A percentile compares a stretch with the other conserved stretches of the same genome.
phyloP scores from a whole-genome alignment of 2,329 filamentous ascomycete species.

The Colletotrichum lentis region DNA sequence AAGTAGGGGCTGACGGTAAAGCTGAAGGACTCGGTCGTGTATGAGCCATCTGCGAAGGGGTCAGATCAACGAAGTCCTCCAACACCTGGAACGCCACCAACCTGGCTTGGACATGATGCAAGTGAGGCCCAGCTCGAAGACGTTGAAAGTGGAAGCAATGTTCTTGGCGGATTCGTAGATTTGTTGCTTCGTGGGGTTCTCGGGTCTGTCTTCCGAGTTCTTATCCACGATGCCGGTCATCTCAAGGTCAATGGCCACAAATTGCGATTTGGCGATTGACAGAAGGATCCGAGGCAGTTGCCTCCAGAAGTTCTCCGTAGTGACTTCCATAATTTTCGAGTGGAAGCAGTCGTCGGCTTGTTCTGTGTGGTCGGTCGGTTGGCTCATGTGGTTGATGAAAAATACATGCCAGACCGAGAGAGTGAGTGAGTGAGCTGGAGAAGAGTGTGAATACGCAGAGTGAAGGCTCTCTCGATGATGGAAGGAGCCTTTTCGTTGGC shows the following conservation, averaged over 20 bases:
- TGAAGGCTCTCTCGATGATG: too few relatives aligned
- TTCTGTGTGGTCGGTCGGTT: not conserved
- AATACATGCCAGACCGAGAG: too few relatives aligned
- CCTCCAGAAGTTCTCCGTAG: slow-evolving; percentile 37
- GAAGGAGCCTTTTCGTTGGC: too few relatives aligned
- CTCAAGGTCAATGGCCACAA: slow-evolving; percentile 50
- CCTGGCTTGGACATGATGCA: slow-evolving; percentile 40
- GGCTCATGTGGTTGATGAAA: not conserved
- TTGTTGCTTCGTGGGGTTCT: slow-evolving; percentile 11
- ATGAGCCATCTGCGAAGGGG: slow-evolving; percentile 34
- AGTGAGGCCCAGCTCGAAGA: slow-evolving; percentile 51
- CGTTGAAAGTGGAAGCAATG: slow-evolving; percentile 45
- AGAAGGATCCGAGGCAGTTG: slow-evolving; percentile 45
- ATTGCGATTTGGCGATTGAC: slow-evolving; percentile 44
- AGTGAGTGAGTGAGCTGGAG: too few relatives aligned
- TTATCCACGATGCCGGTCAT: slow-evolving; percentile 42
- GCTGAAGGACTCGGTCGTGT: slow-evolving; percentile 44
- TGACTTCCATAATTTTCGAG: slow-evolving; percentile 38
- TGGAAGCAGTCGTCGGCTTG: not conserved
- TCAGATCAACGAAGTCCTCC: not conserved
- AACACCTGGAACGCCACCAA: not conserved
- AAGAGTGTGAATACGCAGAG: too few relatives aligned
- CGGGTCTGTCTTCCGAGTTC: slow-evolving; percentile 4
- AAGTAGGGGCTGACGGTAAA: slow-evolving; percentile 46
- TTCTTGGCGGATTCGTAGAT: slow-evolving; percentile 44